phyloP scores from a whole-genome alignment of 139 green algal genomes.

The Chlamydomonas sp. region DNA sequence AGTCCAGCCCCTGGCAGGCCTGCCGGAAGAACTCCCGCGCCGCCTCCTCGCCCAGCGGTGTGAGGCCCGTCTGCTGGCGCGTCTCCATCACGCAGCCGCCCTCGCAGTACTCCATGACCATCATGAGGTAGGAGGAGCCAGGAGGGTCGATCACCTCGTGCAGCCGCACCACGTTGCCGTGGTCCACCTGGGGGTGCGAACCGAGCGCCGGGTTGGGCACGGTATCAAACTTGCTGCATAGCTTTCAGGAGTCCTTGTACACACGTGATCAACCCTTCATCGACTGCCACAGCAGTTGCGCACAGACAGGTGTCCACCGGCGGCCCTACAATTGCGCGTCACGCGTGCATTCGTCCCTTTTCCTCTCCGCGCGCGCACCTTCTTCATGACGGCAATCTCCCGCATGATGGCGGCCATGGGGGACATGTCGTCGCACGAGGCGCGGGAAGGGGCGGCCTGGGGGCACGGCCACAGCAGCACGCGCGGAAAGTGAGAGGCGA shows the following conservation, averaged over 20 bases:
- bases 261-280: background rate
- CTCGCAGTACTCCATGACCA: slow-evolving; percentile 92
- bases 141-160: slow-evolving; percentile 75
- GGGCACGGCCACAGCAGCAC: too few relatives aligned
- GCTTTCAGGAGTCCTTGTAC: background rate
- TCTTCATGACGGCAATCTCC: slow-evolving; percentile 70
- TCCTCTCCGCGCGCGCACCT: background rate
- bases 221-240: slow-evolving; percentile 38
- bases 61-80: slow-evolving; percentile 53
- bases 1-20: slow-evolving; percentile 72
- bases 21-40: slow-evolving; percentile 60
- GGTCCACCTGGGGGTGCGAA: slow-evolving; percentile 59
- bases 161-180: slow-evolving; percentile 88
- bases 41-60: slow-evolving; percentile 31
- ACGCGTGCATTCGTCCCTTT: slow-evolving; percentile 18
- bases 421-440: slow-evolving; percentile 33
- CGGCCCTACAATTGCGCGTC: background rate
- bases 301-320: background rate
- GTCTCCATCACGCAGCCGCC: slow-evolving; percentile 73
- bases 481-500: too few relatives aligned
- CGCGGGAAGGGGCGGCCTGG: slow-evolving; percentile 1
- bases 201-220: slow-evolving; percentile 59
- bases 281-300: background rate
- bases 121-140: slow-evolving; percentile 72
- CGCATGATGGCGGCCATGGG: slow-evolving; percentile 45